Evolutionary conservation across 148 eudicot genomes (phyloP).

Genomic region (Rhododendron vialii): DNA sequence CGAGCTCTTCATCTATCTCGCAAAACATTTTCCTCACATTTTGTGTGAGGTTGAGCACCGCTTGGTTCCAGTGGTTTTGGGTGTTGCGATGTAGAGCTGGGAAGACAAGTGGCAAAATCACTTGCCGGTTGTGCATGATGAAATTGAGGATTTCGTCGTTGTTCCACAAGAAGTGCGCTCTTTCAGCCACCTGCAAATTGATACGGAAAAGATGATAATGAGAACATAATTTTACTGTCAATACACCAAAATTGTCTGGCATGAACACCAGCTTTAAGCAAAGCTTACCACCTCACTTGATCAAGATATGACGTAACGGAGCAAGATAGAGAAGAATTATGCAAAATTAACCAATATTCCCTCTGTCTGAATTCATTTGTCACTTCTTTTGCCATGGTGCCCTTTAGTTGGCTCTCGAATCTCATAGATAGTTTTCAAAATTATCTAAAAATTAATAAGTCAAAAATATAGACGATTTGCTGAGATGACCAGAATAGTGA

Average conservation of each 20-base stretch:
- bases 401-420: background rate
- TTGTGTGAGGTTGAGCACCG: slow-evolving; percentile 41
- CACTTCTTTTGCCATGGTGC: background rate
- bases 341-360: background rate
- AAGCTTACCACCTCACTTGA: background rate
- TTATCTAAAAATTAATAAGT: background rate
- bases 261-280: background rate
- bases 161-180: slow-evolving; percentile 43
- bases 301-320: background rate
- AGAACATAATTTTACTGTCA: background rate
- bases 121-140: slow-evolving; percentile 36
- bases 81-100: slow-evolving; percentile 34
- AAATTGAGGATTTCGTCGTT: slow-evolving; percentile 44
- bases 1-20: slow-evolving; percentile 39
- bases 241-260: background rate
- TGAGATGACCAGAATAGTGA: background rate
- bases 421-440: background rate
- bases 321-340: background rate
- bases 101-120: slow-evolving; percentile 39
- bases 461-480: background rate
- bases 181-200: slow-evolving; percentile 41
- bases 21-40: slow-evolving; percentile 40
- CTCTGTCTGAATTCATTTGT: background rate
- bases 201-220: background rate
- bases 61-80: slow-evolving; percentile 42